Base-by-base conservation (phyloP, 345 rosid species). In the Eucalyptus lansdowneana region DNA sequence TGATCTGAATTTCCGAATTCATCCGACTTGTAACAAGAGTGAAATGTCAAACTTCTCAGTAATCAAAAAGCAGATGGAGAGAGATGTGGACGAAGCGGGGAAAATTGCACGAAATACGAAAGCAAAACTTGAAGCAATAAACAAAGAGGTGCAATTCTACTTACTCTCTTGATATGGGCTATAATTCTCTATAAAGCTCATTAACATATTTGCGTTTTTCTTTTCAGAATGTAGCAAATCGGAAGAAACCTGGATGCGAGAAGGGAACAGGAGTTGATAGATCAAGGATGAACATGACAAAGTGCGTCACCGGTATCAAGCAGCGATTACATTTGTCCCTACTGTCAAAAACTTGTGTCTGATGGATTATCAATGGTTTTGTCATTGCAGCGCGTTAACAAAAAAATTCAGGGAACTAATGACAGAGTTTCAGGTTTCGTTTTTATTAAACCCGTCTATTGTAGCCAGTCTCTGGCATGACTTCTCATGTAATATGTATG, bases 41-140 rank as follows among this genome's bases (percentile, higher is more conserved):
- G 56, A 3, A 42, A 60, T 51, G 50, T 89, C 67, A 13, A n/a
- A 90, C 14, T 87, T 80, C 91, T 90, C 92, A 96, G 99, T 94
- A 49, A 97, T 97, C 91, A 97, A 94, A 94, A 96, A 94, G 94
- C 96, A 97, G 37, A 97, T 97, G 99, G 97, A 97, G 92, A 95
- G 93, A 91, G 99, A 97, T 86, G 93, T 97, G n/a, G 97, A 96
- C 88, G 99, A 97, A 94, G 99, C 97, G 86, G 97, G 99, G 90
- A 97, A 96, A 90, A 91, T 91, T 90, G 99, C 98, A 11, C 96
- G 98, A 85, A 92, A 88, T 89, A 95, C 92, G 87, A 97, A 97
- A 92, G 95, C 95, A 89, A 96, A 93, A 94, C 90, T 97, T 19
- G 95, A 96, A 92, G 96, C 94, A 89, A 88, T 95, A 90, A 96